Evolutionary conservation across 805 yeast genomes (phyloP).

Genomic region (Myxozyma sirexii): DNA sequence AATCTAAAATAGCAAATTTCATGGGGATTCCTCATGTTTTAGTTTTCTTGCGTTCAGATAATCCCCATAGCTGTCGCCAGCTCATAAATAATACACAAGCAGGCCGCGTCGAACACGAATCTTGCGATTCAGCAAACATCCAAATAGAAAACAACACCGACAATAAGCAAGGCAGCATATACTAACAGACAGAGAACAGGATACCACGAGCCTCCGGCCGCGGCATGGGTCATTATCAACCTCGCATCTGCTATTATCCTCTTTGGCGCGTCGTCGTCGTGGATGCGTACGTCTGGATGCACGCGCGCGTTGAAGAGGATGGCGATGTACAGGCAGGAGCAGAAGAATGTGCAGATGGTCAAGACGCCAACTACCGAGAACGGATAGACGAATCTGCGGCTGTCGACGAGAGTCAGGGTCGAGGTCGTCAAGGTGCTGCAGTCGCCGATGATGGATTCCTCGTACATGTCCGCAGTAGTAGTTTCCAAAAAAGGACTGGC

Average conservation of each 20-base stretch:
- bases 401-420: background rate
- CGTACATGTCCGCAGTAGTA: background rate
- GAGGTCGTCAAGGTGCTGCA: background rate
- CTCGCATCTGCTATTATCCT: too few species aligned
- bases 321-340: background rate
- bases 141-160: background rate
- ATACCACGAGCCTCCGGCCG: background rate
- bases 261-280: background rate
- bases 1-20: too few species aligned
- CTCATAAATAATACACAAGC: too few species aligned
- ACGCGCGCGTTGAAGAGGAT: background rate
- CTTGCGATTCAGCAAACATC: too few species aligned
- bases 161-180: constrained; percentile 1
- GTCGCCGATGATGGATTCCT: background rate
- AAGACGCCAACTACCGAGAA: constrained; percentile 5
- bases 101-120: too few species aligned
- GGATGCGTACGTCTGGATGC: background rate
- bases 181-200: constrained; percentile 7
- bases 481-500: background rate
- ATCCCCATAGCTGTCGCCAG: too few species aligned
- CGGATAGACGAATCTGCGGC: constrained; percentile 5
- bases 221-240: too few species aligned
- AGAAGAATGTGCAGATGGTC: background rate
- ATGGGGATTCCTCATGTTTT: too few species aligned
- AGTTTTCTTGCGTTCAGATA: too few species aligned